Evolutionary conservation across 225 moss, liverwort and hornwort genomes (phyloP), one percentile per base, ranked within the genome.

Genomic region (Ulota crispa): DNA sequence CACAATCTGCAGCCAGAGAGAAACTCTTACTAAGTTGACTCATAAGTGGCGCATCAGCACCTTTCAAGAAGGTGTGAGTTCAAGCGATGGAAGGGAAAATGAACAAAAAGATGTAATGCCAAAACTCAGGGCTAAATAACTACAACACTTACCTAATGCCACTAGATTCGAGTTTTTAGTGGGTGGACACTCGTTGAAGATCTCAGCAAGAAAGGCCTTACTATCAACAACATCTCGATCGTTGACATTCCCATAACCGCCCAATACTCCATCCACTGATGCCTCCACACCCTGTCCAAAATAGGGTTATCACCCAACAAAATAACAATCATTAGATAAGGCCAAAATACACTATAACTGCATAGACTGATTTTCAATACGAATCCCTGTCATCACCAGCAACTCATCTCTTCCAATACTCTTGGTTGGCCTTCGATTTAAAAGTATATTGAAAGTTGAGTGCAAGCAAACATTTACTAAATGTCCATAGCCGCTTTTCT

Each of bases 241-340:
- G 81, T 91, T 94, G 62, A 99, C 84, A 78, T 87, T 93, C 41
- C 96, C 99, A 68, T 99, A 99, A 37, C 99, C 99, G 6, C 96
- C 96, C 79, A 99, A 85, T 47, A 99, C 96, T 80, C 99, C 99
- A 85, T 99, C 93, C 64, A 99, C 90, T 56, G 96, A 94, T 36
- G 99, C 91, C 85, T 99, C 99, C 82, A 96, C 99, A 61, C 92
- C 93, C 99, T 99, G 87, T 88, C 75, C 85, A 79, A 23, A 78
- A 75, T 64, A 24, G 43, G 41, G 62, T 36, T n/a, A 67, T 72
- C 30, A 30, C 66, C 59, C 77, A 83, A 52, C 28, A 55, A 73
- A 32, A 37, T 53, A 9, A 0, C 39, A 39, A 45, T 16, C 3
- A 39, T 78, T 9, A 15, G 30, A 55, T 24, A 45, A 54, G 54